Conservation (phyloP, 768 basidiomycete genomes). For the Russula foetens region DNA sequence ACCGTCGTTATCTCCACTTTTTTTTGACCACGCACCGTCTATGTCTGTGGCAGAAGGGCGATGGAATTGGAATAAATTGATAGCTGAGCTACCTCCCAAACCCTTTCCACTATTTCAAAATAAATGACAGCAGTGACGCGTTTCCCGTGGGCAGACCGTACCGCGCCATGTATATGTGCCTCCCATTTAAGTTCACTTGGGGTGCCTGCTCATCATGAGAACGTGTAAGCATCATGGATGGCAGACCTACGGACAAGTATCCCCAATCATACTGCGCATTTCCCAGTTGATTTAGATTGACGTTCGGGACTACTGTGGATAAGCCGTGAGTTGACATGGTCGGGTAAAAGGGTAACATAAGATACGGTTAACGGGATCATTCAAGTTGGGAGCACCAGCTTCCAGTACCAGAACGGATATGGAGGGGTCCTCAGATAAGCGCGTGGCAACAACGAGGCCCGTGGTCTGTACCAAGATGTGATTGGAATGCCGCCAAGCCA, state of each 20-base stretch:
- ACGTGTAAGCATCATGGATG: neutral
- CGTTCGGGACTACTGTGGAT: neutral
- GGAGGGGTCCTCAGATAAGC: conserved; percentile 16
- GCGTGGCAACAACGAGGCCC: conserved; percentile 18
- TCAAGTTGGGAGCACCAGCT: conserved; percentile 11
- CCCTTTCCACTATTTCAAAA: conserved; percentile 25
- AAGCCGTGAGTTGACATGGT: neutral
- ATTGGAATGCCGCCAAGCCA: neutral
- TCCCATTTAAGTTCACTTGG: conserved; percentile 4
- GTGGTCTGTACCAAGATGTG: conserved; percentile 5
- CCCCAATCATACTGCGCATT: conserved; percentile 11
- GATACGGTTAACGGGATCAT: conserved; percentile 11
- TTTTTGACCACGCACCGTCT: conserved; percentile 7
- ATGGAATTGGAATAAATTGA: conserved; percentile 21
- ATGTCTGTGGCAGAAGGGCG: conserved; percentile 13
- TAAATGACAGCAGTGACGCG: too few relatives aligned
- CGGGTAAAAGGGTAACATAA: neutral
- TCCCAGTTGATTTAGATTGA: neutral
- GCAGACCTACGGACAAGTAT: neutral
- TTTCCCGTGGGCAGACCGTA: neutral
- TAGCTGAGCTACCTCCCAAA: conserved; percentile 21
- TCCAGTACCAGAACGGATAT: conserved; percentile 17
- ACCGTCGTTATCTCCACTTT: too few relatives aligned
- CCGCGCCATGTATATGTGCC: neutral
- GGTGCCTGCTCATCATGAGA: conserved; percentile 1